These are phyloP conservation scores for Aspergillus affinis DNA, from an alignment of 495 filamentous ascomycete species.

Conservation along the genomic window DNA sequence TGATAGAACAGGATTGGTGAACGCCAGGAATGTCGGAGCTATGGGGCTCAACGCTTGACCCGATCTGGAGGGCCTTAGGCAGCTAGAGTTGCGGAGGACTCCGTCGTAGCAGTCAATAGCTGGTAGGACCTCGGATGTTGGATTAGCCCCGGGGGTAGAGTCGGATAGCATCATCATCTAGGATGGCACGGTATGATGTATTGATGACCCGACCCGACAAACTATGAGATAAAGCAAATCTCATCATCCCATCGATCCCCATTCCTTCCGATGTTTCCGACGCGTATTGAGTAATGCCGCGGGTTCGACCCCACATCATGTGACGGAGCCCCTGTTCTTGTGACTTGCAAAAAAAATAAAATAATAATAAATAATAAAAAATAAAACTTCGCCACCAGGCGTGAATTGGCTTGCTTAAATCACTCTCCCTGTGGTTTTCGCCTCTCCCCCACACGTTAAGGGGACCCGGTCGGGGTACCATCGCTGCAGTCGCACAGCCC, in stretches of 20 bases:
- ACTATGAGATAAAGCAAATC: too few relatives aligned
- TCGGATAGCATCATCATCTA: background rate
- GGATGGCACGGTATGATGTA: background rate
- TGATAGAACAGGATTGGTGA: background rate
- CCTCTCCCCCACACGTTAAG: conserved; percentile 9
- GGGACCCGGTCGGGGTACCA: conserved; percentile 1
- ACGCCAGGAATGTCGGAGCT: background rate
- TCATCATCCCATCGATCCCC: background rate
- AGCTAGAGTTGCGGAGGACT: background rate
- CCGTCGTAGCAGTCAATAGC: background rate
- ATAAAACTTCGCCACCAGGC: conserved; percentile 14
- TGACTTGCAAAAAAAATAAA: conserved; percentile 13
- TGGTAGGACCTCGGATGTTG: background rate
- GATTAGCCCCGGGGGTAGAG: background rate
- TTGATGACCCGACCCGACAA: background rate
- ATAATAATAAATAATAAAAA: background rate
- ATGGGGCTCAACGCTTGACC: background rate
- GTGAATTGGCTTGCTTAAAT: background rate
- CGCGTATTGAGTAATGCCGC: conserved; percentile 12
- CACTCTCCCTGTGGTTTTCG: conserved; percentile 2
- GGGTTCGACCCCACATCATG: conserved; percentile 26
- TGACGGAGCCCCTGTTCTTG: conserved; percentile 24
- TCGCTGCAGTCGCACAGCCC: background rate
- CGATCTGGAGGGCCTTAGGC: background rate
- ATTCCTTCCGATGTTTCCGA: background rate